Conservation (phyloP, 2,329 filamentous ascomycete genomes). For the Colletotrichum abscissum region DNA sequence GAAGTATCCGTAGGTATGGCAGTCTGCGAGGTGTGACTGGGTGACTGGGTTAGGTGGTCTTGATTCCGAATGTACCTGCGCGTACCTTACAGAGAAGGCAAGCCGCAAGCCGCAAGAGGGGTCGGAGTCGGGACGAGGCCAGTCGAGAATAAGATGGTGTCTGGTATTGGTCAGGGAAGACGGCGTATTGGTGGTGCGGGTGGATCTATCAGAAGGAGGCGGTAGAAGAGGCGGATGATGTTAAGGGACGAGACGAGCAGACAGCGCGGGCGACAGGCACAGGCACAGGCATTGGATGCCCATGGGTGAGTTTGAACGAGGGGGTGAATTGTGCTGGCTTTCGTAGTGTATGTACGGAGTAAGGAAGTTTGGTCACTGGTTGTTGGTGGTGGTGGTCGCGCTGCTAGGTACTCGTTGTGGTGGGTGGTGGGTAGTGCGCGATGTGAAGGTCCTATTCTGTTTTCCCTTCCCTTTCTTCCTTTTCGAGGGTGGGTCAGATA, state of each 20-base stretch:
- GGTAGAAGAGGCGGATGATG: conserved; percentile 19
- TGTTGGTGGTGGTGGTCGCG: not conserved
- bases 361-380: too few species aligned
- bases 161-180: conserved; percentile 28
- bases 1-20: not conserved
- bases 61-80: not conserved
- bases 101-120: too few species aligned
- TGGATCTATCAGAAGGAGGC: conserved; percentile 20
- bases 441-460: not conserved
- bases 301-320: conserved; percentile 17
- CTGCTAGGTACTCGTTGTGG: too few species aligned
- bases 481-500: not conserved
- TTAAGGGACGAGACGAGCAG: not conserved
- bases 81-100: conserved; percentile 13
- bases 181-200: conserved; percentile 31
- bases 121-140: conserved; percentile 3
- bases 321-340: not conserved
- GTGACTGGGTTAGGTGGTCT: not conserved
- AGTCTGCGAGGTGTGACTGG: not conserved
- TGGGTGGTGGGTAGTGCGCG: not conserved
- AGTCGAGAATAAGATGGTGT: not conserved
- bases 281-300: not conserved
- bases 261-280: not conserved
- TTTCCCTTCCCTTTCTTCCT: not conserved
- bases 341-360: not conserved